Base-by-base conservation (phyloP, 2,329 filamentous ascomycete species). In the Pyricularia grisea region DNA sequence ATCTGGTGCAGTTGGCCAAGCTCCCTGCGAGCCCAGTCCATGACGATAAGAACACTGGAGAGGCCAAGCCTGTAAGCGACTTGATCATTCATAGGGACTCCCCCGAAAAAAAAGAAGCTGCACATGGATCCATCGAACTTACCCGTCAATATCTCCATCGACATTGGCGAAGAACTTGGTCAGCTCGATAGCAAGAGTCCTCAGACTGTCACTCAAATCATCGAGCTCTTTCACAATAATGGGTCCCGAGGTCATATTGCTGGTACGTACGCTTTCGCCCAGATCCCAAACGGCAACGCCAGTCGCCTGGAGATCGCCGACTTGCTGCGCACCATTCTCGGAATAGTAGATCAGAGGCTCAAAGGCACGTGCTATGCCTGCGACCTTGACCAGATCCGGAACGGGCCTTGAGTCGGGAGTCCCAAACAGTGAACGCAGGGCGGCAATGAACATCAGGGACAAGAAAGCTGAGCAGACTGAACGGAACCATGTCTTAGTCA, bases 341-440 rank as follows among this genome's bases (percentile, higher is more conserved):
- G 93, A 97, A 77, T 96, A 97, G 81, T 95, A 95, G 71, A 98
- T 96, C 64, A 97, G 85, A 6, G 94, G 94, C 78, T 97, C 94
- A 75, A 97, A 97, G 11, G 93, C 93, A 74, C 92, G 92, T 66
- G 94, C 94, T 72, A 98, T 87, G 67, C 91, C 90, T 4, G 94
- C 94, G 28, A 97, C 90, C 77, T 97, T 97, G 76, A 97, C 90
- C 20, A 98, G 84, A 76, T 97, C 94, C 0, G 92, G 92, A 2
- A 91, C 90, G 0, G 91, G 87, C 14, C 84, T 88, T 55, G 86
- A 84, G 5, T 82, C 78, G 33, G 88, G 90, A 12, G 93, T 92
- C 70, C 90, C 85, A 67, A 92, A 87, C 20, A 96, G 80, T 11
- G 87, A 84, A 71, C 89, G 87, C 73, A 92, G 77, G 27, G 90